Base-by-base conservation (phyloP, 768 basidiomycete species). In the Termitomyces sp. region DNA sequence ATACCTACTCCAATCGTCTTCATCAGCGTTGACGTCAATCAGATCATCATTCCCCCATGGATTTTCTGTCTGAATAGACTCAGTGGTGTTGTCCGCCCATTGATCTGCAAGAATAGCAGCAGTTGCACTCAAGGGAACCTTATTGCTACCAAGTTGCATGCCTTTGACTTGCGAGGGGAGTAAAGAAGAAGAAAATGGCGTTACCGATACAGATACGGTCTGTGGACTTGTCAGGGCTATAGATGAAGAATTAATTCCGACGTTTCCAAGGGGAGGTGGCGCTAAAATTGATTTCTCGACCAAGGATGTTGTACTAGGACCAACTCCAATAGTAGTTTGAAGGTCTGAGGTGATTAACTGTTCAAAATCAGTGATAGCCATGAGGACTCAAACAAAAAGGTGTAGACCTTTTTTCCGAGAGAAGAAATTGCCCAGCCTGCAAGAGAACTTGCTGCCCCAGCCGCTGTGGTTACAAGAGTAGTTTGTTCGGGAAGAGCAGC, bases 391-490 rank as follows among this genome's bases (percentile, higher is more conserved):
- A 5, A 19, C 9, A 21, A 33, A 5, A 19, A 15, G 35, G 26
- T 38, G 46, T 73, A 31, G 53, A 89, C 90, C 77, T 89, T 90
- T 73, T 85, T 94, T 28, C 89, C 86, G 0, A 98, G 65, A 0
- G 90, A 94, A 4, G 93, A 89, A 43, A 98, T 92, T 1, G 96
- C 96, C 96, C 96, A 98, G 6, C 94, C 93, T 14, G 96, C 95
- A 3, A 99, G 74, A 17, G 87, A 89, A 8, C 91, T 88, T 17
- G 95, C 96, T 2, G 94, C 95, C 0, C 94, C 94, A 0, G 94
- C 86, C 0, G 96, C 94, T 4, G 86, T 86, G 62, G 86, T 93
- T 15, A 91, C 91, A 2, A 97, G 71, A 11, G 78, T 82, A 63
- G 75, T 67, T 71, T 75, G 74, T 57, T 70, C 65, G 52, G 74